Conservation (phyloP, 352 stramenopile genomes). For the Globisporangium recalcitrans region DNA sequence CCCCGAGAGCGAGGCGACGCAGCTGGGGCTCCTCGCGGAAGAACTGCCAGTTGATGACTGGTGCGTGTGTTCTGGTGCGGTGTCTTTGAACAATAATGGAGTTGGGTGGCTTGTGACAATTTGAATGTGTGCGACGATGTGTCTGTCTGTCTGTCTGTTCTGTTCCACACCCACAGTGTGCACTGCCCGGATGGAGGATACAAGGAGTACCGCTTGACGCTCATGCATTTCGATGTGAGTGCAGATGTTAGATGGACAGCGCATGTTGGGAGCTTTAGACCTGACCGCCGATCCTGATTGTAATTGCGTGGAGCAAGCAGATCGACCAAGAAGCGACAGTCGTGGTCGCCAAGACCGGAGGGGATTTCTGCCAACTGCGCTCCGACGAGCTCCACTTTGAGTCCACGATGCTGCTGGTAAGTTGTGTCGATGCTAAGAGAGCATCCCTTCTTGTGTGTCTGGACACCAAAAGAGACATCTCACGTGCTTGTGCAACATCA, state of each 20-base stretch:
- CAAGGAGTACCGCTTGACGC: slow-evolving; percentile 51
- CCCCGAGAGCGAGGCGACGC: slow-evolving; percentile 13
- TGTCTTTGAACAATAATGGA: neutral
- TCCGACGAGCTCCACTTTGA: slow-evolving; percentile 41
- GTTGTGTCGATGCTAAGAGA: neutral
- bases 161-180: slow-evolving; percentile 31
- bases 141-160: neutral
- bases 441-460: neutral
- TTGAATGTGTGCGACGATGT: neutral
- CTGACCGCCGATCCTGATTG: neutral
- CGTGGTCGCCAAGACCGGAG: slow-evolving; percentile 52
- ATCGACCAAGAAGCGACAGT: slow-evolving; percentile 31
- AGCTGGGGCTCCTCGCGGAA: slow-evolving; percentile 53
- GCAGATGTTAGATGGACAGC: neutral
- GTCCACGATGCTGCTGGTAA: slow-evolving; percentile 31
- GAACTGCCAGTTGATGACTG: slow-evolving; percentile 62
- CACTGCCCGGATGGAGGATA: slow-evolving; percentile 64
- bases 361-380: slow-evolving; percentile 49
- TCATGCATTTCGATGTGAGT: slow-evolving; percentile 50
- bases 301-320: neutral
- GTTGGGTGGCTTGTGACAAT: neutral
- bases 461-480: neutral
- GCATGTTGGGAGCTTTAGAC: neutral
- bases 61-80: slow-evolving; percentile 18
- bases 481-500: neutral